Evolutionary conservation across 352 stramenopile genomes (phyloP).

Genomic region (Phytophthora pistaciae): DNA sequence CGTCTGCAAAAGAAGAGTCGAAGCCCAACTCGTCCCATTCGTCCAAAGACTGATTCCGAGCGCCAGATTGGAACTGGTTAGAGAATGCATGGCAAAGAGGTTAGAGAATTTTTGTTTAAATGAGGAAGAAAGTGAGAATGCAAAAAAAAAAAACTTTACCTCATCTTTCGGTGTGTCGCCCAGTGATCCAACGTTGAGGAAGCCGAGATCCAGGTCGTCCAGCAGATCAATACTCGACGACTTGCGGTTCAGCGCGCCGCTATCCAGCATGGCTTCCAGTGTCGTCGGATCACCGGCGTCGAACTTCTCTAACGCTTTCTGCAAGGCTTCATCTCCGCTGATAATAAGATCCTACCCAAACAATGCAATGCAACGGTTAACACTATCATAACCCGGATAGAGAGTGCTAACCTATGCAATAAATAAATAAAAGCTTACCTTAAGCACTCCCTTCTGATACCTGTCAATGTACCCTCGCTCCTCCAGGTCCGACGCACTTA

Average conservation of each 20-base stretch:
- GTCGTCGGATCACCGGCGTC: constrained; percentile 87
- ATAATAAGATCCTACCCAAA: constrained; percentile 88
- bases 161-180: constrained; percentile 88
- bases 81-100: neutral
- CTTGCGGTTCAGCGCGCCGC: constrained; percentile 84
- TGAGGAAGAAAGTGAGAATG: constrained; percentile 4
- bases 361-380: neutral
- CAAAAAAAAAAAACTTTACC: constrained; percentile 33
- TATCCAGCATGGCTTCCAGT: constrained; percentile 88
- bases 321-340: constrained; percentile 89
- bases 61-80: constrained; percentile 62
- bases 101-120: neutral
- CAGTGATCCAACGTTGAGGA: constrained; percentile 87
- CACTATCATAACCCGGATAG: neutral
- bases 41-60: constrained; percentile 79
- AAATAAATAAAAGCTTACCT: constrained; percentile 49
- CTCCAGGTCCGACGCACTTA: constrained; percentile 92
- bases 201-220: constrained; percentile 89
- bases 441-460: constrained; percentile 92
- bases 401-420: neutral
- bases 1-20: constrained; percentile 81
- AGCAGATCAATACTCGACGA: constrained; percentile 84
- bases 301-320: constrained; percentile 91
- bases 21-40: constrained; percentile 91
- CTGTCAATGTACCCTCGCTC: constrained; percentile 92